Conservation (phyloP, 768 basidiomycete genomes). For the Pleurotus ostreatus region DNA sequence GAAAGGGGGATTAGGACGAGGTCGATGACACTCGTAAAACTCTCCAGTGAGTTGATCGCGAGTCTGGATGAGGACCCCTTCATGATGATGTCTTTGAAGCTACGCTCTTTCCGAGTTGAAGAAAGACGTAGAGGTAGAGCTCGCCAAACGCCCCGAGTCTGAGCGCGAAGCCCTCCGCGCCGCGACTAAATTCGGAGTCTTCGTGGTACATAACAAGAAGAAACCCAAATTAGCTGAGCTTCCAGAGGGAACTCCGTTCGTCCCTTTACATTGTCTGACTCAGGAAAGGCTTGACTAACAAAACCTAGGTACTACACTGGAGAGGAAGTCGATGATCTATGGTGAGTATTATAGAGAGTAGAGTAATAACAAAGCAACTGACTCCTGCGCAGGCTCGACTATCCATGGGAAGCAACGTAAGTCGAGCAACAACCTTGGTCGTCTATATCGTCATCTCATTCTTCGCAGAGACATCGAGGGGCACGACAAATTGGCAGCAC, state of each 20-base stretch:
- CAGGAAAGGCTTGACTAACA: not conserved
- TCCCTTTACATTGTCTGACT: not conserved
- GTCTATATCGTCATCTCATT: not conserved
- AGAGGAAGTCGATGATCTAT: constrained; percentile 66
- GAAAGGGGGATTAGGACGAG: constrained; percentile 55
- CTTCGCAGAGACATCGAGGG: constrained; percentile 65
- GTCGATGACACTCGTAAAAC: constrained; percentile 89
- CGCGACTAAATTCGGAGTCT: constrained; percentile 81
- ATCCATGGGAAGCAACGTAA: constrained; percentile 80
- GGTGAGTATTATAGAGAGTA: constrained; percentile 39
- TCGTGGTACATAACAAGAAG: constrained; percentile 93
- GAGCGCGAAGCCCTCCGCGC: constrained; percentile 65
- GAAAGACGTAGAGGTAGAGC: constrained; percentile 79
- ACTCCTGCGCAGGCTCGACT: constrained; percentile 57
- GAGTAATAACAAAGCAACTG: too few species aligned
- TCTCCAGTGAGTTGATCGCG: constrained; percentile 56
- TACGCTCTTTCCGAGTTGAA: constrained; percentile 89
- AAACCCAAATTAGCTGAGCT: constrained; percentile 81
- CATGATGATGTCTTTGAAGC: constrained; percentile 30
- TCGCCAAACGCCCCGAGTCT: constrained; percentile 59
- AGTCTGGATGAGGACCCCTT: not conserved
- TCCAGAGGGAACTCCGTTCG: constrained; percentile 58
- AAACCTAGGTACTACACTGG: constrained; percentile 71
- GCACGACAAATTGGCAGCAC: constrained; percentile 59
- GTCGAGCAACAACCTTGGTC: constrained; percentile 19